These are phyloP conservation scores for Schwanniomyces sp. DNA, from an alignment of 805 yeast species.

Conservation along the genomic window DNA sequence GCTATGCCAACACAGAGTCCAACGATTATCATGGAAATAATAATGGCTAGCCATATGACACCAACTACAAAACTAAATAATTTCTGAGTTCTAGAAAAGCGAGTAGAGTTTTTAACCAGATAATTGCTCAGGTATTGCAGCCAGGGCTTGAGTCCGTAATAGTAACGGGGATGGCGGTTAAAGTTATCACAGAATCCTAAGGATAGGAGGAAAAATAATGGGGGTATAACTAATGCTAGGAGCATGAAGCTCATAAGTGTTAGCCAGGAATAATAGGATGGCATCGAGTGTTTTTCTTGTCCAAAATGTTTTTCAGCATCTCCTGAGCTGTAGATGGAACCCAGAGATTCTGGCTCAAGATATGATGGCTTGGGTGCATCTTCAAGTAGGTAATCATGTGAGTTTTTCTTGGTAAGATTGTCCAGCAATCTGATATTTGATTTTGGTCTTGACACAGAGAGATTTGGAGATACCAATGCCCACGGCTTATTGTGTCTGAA, in stretches of 20 bases:
- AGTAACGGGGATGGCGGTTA: slow-evolving; percentile 16
- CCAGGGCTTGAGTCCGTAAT: slow-evolving; percentile 9
- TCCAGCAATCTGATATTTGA: slow-evolving; percentile 8
- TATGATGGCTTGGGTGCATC: neutral
- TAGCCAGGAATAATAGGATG: neutral
- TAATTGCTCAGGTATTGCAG: slow-evolving; percentile 9
- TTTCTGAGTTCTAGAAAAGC: slow-evolving; percentile 28
- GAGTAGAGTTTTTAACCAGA: slow-evolving; percentile 5
- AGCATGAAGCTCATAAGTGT: slow-evolving; percentile 25
- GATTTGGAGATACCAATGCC: neutral
- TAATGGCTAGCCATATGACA: slow-evolving; percentile 29
- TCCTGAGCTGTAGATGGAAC: neutral
- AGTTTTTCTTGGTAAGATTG: slow-evolving; percentile 8
- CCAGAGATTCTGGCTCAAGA: neutral
- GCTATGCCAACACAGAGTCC: slow-evolving; percentile 32
- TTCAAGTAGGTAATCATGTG: slow-evolving; percentile 16
- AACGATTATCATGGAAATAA: slow-evolving; percentile 40
- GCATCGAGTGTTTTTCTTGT: neutral
- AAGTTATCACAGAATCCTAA: slow-evolving; percentile 35
- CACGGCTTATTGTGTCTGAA: neutral
- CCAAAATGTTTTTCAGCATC: neutral
- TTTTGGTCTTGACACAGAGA: neutral
- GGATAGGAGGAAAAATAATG: slow-evolving; percentile 35
- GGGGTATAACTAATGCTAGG: slow-evolving; percentile 35
- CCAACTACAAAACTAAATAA: slow-evolving; percentile 29